These are phyloP conservation scores for Trametes maxima DNA, from an alignment of 768 basidiomycete genomes.

Conservation along the genomic window DNA sequence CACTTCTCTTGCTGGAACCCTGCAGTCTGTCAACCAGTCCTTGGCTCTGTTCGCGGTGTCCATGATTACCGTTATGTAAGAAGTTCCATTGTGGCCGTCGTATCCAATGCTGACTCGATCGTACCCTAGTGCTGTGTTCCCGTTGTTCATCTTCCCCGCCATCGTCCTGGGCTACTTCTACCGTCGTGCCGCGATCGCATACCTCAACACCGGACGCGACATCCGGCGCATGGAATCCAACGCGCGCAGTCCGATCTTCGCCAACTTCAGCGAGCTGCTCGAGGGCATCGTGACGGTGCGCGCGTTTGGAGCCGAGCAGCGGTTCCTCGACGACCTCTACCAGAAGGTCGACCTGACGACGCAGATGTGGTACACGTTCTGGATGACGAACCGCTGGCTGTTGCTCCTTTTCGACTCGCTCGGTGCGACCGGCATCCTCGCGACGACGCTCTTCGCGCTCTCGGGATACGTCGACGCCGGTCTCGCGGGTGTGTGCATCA, in stretches of 20 bases:
- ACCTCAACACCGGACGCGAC: constrained; percentile 80
- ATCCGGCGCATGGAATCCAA: constrained; percentile 91
- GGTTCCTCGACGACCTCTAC: constrained; percentile 78
- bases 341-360: constrained; percentile 76
- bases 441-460: constrained; percentile 78
- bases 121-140: constrained; percentile 63
- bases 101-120: background rate
- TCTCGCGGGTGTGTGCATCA: constrained; percentile 72
- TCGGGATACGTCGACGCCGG: constrained; percentile 60
- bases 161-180: constrained; percentile 73
- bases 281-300: constrained; percentile 93
- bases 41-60: constrained; percentile 78
- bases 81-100: constrained; percentile 4
- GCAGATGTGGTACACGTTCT: constrained; percentile 85
- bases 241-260: constrained; percentile 80
- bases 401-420: constrained; percentile 81
- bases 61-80: constrained; percentile 69
- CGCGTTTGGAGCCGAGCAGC: constrained; percentile 81
- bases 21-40: constrained; percentile 78
- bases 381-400: constrained; percentile 91
- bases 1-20: constrained; percentile 61
- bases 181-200: constrained; percentile 67
- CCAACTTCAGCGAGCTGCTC: constrained; percentile 78
- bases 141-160: constrained; percentile 81
- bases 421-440: constrained; percentile 70